Base-by-base conservation (phyloP, 2,329 filamentous ascomycete species). In the Plectosphaerella sp. region DNA sequence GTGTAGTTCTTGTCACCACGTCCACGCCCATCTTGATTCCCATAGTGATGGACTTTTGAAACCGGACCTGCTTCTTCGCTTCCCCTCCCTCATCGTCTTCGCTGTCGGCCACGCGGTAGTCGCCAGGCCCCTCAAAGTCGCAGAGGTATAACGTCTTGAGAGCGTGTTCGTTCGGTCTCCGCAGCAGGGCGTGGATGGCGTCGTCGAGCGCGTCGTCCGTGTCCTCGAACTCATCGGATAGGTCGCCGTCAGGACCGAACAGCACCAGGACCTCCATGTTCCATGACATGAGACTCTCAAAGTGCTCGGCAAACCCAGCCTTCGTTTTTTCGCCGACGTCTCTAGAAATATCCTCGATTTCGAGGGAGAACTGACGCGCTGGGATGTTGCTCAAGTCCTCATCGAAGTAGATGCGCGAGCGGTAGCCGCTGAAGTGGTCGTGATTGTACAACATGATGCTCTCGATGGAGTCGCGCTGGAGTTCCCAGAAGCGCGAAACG, bases 391-490 rank as follows among this genome's bases (percentile, higher is more conserved):
- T 18, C 16, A 41, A 24, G 35, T 15, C 28, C 3, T 33, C 7
- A 8, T 22, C n/a, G 9, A n/a, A 15, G 28, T 47, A 45, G 9
- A 49, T 18, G 8, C 9, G 15, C 14, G 18, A 37, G 43, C 47
- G 14, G 35, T 49, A 49, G 16, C 35, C 42, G 2, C 18, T 16
- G 28, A 52, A 9, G 6, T 25, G 9, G 15, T 18, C 20, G 5
- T 35, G n/a, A 15, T 43, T 37, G 42, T 54, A 45, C 12, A 49
- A 11, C 52, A 52, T 52, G 18, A 50, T 14, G 24, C 47, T 46
- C 36, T 49, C 33, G 5, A 54, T 46, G 8, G 47, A 49, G 3
- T 7, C 25, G 11, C 10, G n/a, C 42, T 52, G 52, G 15, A 5
- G 7, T 5, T 41, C 16, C 5, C 6, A 18, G 37, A 33, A 18